Evolutionary conservation across 75 land plant species (phyloP), one percentile per base, ranked within the genome.

Genomic region (Isoetes taiwanensis): DNA sequence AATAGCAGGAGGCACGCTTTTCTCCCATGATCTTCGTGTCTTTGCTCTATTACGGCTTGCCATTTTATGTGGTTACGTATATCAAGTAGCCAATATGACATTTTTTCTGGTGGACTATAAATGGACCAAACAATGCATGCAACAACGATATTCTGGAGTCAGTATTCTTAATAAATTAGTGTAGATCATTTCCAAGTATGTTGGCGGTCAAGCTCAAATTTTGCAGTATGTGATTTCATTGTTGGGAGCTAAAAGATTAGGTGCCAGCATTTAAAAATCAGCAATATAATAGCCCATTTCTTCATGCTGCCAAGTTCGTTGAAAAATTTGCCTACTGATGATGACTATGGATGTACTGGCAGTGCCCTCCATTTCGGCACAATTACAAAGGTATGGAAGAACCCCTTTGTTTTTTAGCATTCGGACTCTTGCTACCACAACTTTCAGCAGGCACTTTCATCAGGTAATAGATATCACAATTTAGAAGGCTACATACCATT

Each of bases 361-460:
- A 94, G 99, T 88, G 96, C 43, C 99, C 99, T 50, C 99, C 99
- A 35, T 88, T 77, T 66, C 73, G 99, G 31, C 63, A 88, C 43
- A 82, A 90, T 54, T 94, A 94, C 63, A 72, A 76, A 30, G 99
- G 99, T 24, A 41, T 94, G 17, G 99, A 96, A 67, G 99, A 94
- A 63, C 99, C 99, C 1, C 71, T 94, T 50, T 94, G 96, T 67
- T 88, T 94, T 57, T 56, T 77, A 28, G 90, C 99, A 11, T 88
- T 88, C 56, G 99, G 99, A 23, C 99, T 30, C 75, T 94, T 66
- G 86, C 99, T 21, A 94, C 99, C 0, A 76, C 81, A 42, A 96
- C 99, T 9, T 88, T 94, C 65, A 84, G 96, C 61, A 94, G 99
- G 62, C 99, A 94, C 70, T 94, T 94, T 65, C 99, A 94, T 61